Base-by-base conservation (phyloP, 2,329 filamentous ascomycete species). In the Teratosphaeria gauchensis region DNA sequence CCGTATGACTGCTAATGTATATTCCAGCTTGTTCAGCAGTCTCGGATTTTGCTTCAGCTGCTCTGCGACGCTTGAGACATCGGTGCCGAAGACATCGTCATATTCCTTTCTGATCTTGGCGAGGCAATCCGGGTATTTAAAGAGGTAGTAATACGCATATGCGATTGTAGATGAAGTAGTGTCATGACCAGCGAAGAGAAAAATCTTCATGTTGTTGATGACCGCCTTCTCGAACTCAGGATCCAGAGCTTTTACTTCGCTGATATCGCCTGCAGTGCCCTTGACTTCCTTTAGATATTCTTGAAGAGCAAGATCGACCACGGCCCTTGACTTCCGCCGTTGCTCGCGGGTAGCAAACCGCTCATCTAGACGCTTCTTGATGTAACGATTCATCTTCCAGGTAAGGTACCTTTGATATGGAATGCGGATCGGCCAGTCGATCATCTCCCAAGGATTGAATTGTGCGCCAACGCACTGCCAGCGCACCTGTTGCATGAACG, bases 1-100 rank as follows among this genome's bases (percentile, higher is more conserved):
- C 59, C 80, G 80, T 61, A 82, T 74, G 7, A 82, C 74, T 30
- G 80, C 80, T 4, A 69, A 70, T 2, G 80, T 81, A 65, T 81
- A 83, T 0, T 75, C 73, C 28, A 84, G 72, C 51, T 76, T 71
- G 66, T 80, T 81, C 55, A 84, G 72, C 3, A 79, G 71, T 30
- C 74, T 67, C 0, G 79, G 76, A 30, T 80, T 70, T 1, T 72
- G 62, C 35, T 71, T 67, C 21, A 84, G 71, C 31, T 73, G 67
- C 2, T 68, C 63, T 32, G 73, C 74, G 2, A 65, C 63, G 7
- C 51, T 55, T 4, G 71, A 64, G 8, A 72, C 65, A 51, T 78
- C 73, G 0, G 73, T 58, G 11, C 80, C 77, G 51, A 83, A 77
- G n/a, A 84, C 72, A 1, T 70, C 69, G 62, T 81, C 77, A 62